Evolutionary conservation across 108 stramenopile genomes (phyloP), one percentile per base, ranked within the genome.

Genomic region (Stephanodiscus triporus): DNA sequence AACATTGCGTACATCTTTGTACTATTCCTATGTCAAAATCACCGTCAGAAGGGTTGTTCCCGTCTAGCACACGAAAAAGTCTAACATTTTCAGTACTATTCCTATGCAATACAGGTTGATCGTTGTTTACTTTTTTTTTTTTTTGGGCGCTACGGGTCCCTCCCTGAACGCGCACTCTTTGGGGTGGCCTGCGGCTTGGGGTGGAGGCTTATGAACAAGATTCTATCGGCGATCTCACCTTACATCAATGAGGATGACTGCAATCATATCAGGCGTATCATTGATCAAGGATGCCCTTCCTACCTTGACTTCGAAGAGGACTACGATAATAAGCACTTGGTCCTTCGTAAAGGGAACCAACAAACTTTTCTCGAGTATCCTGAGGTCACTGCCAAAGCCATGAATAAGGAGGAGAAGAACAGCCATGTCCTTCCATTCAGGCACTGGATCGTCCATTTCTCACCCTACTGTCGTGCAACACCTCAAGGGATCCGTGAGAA

Each of bases 321-420:
- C 2, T 55, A 11, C 24, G 22, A 55, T 1, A n/a, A 55, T 2
- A 19, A 23, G n/a, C n/a, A 55, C 3, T 24, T 3, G 23, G 24
- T 55, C 2, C n/a, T 19, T 3, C 2, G n/a, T n/a, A n/a, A n/a
- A n/a, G n/a, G 68, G 1, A 69, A 69, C 23, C 55, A 57, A 38
- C n/a, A 37, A 14, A 53, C 68, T n/a, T 34, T 34, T 5, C 32
- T 34, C 32, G 32, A 34, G 32, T 5, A 34, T 5, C 32, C 32
- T 4, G 32, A 2, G 5, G 32, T 34, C 4, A 34, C 32, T 0
- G 20, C 6, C 0, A 38, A 57, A 55, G 16, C 54, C 22, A 69
- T 69, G 68, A 57, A 57, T n/a, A 69, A 69, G 23, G 56, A 59
- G 47, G 57, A 70, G 16, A 58, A n/a, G 26, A 29, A 70, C 30